Evolutionary conservation across 2,329 filamentous ascomycete genomes (phyloP).

Genomic region (Shiraia sp.): DNA sequence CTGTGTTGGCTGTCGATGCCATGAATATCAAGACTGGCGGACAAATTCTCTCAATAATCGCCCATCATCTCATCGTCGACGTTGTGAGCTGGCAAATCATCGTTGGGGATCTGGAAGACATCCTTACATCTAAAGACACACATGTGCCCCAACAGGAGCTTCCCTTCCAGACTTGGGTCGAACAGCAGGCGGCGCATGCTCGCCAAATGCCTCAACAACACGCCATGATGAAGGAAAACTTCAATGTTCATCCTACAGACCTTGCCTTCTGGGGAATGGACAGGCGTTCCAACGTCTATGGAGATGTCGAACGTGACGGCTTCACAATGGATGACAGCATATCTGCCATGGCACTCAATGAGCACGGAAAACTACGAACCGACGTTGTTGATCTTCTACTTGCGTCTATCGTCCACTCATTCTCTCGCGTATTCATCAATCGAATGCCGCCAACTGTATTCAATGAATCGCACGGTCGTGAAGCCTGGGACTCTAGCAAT

Average conservation of each 20-base stretch:
- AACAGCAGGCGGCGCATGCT: constrained; percentile 28
- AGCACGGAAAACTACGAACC: constrained; percentile 53
- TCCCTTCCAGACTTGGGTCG: constrained; percentile 36
- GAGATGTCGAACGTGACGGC: constrained; percentile 33
- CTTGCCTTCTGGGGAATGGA: constrained; percentile 38
- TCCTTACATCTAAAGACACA: constrained; percentile 17
- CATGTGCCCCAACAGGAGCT: constrained; percentile 22
- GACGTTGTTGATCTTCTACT: constrained; percentile 60
- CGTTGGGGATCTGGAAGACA: constrained; percentile 37
- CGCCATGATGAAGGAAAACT: constrained; percentile 9
- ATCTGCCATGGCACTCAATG: constrained; percentile 25
- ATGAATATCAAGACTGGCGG: constrained; percentile 16
- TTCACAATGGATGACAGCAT: constrained; percentile 25
- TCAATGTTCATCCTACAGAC: constrained; percentile 23
- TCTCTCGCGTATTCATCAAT: constrained; percentile 59
- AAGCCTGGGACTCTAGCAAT: constrained; percentile 48
- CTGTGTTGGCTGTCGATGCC: constrained; percentile 33
- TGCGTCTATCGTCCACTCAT: constrained; percentile 59
- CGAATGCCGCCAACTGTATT: constrained; percentile 56
- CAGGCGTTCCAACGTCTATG: constrained; percentile 31
- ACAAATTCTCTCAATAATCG: constrained; percentile 35
- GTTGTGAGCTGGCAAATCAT: constrained; percentile 41
- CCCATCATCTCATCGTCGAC: constrained; percentile 40
- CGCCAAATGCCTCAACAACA: constrained; percentile 12
- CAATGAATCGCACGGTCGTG: constrained; percentile 43